Percentiles rank a stretch among this genome's conserved stretches.
Evolutionary conservation across 140 eudicot genomes (phyloP).

Genomic region (Oenanthe javanica): DNA sequence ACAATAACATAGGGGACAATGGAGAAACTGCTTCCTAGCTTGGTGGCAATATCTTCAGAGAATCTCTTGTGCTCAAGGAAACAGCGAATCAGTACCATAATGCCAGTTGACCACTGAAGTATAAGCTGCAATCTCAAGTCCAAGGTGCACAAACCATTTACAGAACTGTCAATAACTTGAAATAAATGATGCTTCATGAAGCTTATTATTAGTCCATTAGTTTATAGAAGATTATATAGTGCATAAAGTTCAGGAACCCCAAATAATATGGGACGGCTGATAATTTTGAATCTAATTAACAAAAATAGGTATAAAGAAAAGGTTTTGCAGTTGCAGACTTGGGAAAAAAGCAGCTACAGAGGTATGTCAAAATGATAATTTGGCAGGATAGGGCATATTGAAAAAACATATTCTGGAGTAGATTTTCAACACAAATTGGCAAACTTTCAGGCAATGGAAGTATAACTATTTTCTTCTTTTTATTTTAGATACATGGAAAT

Average conservation of each 20-base stretch:
- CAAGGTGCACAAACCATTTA: conserved; percentile 34
- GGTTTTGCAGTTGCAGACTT: not conserved
- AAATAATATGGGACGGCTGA: not conserved
- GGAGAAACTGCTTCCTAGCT: conserved; percentile 95
- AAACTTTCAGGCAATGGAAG: not conserved
- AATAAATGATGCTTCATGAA: conserved; percentile 13
- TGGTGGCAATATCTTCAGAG: conserved; percentile 55
- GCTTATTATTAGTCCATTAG: not conserved
- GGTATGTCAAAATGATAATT: not conserved
- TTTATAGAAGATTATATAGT: not conserved
- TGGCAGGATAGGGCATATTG: not conserved
- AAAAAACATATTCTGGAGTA: not conserved
- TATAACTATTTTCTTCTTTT: not conserved
- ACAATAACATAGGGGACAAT: conserved; percentile 77
- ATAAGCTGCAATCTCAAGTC: conserved; percentile 83
- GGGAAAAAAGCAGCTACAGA: not conserved
- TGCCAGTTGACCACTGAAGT: conserved; percentile 99
- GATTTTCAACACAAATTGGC: not conserved
- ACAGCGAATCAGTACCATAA: conserved; percentile 79
- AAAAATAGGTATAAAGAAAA: not conserved
- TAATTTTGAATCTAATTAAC: not conserved
- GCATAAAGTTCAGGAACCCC: not conserved
- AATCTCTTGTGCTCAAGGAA: conserved; percentile 72
- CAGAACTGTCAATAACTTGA: conserved; percentile 29
- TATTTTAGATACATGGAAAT: not conserved